Percentiles rank a stretch among this genome's conserved stretches.
phyloP scores from a whole-genome alignment of 768 basidiomycete species.

The Calocera cornea region DNA sequence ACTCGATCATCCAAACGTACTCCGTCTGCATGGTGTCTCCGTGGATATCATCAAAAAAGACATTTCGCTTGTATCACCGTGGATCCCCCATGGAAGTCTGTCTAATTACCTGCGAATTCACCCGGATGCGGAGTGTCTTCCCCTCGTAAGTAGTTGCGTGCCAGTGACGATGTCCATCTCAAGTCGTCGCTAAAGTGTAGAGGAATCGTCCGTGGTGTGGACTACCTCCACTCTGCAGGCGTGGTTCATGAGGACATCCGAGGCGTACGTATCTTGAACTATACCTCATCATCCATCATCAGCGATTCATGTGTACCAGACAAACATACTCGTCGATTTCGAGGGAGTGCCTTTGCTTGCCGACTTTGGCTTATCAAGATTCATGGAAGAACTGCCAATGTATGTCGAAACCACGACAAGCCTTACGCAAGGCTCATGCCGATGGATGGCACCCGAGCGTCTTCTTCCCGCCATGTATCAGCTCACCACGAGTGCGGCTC shows the following conservation, averaged over 20 bases:
- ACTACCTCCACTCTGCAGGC: background rate
- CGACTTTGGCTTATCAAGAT: background rate
- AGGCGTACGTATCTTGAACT: background rate
- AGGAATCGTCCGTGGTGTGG: background rate
- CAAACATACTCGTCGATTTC: background rate
- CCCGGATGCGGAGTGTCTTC: background rate
- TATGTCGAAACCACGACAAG: background rate
- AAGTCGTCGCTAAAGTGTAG: background rate
- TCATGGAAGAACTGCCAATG: background rate
- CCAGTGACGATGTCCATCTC: background rate
- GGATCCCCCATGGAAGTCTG: background rate
- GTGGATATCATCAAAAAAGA: background rate
- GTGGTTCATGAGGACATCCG: background rate
- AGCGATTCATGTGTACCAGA: too few species aligned
- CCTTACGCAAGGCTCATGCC: background rate
- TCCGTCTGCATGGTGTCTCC: background rate
- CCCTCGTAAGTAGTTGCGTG: background rate
- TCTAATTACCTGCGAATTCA: background rate
- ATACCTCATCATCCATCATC: too few species aligned
- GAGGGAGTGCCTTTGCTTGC: background rate
- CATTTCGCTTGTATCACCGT: background rate
- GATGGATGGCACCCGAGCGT: background rate
- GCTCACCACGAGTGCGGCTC: background rate
- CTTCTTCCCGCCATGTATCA: background rate
- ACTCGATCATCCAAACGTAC: background rate